A percentile compares a stretch with the other conserved stretches of the same genome.
Conservation (phyloP, 768 basidiomycete species). For the Tubosaeta brunneosetosa region DNA sequence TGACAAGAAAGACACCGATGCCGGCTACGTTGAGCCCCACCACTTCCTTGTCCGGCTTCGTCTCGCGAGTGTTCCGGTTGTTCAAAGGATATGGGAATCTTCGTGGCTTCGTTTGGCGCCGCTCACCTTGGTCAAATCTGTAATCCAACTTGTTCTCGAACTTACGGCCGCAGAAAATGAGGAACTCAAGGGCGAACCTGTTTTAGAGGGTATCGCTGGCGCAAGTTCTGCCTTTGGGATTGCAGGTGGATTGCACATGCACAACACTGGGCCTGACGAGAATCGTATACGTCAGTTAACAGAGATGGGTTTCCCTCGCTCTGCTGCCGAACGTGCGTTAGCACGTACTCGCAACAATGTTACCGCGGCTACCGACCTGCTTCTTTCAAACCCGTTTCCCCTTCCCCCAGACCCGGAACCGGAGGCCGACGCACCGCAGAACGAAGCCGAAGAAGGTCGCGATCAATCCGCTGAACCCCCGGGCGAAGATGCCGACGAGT, state of each 20-base stretch:
- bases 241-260: conserved; percentile 31
- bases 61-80: conserved; percentile 58
- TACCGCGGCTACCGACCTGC: conserved; percentile 79
- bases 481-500: conserved; percentile 22
- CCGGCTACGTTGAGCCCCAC: conserved; percentile 78
- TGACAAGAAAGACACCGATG: conserved; percentile 75
- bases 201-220: conserved; percentile 32
- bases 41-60: conserved; percentile 85
- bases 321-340: conserved; percentile 80
- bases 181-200: conserved; percentile 48
- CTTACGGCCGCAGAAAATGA: conserved; percentile 81
- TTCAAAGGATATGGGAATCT: conserved; percentile 74
- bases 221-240: conserved; percentile 29
- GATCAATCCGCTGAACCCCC: conserved; percentile 29
- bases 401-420: conserved; percentile 61
- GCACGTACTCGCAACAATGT: conserved; percentile 84
- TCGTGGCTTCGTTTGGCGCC: conserved; percentile 78
- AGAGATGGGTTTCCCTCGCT: conserved; percentile 97
- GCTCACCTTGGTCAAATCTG: conserved; percentile 65
- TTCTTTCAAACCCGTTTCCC: conserved; percentile 78
- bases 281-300: conserved; percentile 74
- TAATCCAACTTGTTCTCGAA: conserved; percentile 75
- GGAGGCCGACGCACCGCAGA: conserved; percentile 18
- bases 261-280: conserved; percentile 60
- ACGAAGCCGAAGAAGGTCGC: conserved; percentile 10